A percentile compares a stretch with the other conserved stretches of the same genome.
These are phyloP conservation scores for Talaromyces sp. DNA, from an alignment of 2,329 filamentous ascomycete genomes.

Conservation along the genomic window DNA sequence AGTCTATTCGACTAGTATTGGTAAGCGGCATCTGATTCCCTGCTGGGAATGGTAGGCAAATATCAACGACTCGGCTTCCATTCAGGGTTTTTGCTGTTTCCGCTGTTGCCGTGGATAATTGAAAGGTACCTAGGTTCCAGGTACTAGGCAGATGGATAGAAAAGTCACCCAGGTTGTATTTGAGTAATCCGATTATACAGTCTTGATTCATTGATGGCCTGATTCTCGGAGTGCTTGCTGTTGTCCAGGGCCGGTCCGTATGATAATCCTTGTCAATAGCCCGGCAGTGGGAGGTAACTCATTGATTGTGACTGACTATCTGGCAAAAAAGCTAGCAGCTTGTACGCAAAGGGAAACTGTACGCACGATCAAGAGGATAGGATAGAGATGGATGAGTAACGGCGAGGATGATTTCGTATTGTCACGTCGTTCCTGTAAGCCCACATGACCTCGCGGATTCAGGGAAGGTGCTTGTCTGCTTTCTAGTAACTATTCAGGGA, in stretches of 20 bases:
- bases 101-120: constrained; percentile 3
- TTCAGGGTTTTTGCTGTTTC: constrained; percentile 1
- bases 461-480: neutral
- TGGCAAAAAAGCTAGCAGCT: neutral
- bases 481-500: neutral
- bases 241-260: neutral
- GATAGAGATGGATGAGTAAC: neutral
- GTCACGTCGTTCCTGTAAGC: neutral
- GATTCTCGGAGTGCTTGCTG: neutral
- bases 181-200: neutral
- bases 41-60: neutral
- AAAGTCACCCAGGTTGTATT: neutral
- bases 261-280: neutral
- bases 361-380: neutral
- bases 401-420: neutral
- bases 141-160: no score
- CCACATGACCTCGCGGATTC: neutral
- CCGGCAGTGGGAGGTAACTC: neutral
- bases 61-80: neutral
- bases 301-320: neutral
- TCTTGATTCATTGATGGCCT: neutral
- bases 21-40: neutral
- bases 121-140: neutral
- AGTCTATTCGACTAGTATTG: neutral
- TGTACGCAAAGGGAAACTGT: neutral